Evolutionary conservation across 352 stramenopile genomes (phyloP).

Genomic region (Phytophthora pini): DNA sequence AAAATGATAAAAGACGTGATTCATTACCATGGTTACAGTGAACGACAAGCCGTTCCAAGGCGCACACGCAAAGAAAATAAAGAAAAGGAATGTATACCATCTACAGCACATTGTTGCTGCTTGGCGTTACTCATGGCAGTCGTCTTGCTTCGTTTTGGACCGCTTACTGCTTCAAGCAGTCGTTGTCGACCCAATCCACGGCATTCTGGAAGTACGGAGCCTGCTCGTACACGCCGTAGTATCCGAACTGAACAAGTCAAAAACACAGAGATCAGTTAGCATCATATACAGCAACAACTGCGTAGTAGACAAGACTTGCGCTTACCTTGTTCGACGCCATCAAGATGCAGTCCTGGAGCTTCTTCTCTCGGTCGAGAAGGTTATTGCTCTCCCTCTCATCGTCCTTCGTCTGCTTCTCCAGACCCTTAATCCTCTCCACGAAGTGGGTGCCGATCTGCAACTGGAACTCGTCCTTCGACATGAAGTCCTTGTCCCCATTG

Average conservation of each 20-base stretch:
- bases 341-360: slow-evolving; percentile 53
- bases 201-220: slow-evolving; percentile 50
- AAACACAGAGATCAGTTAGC: slow-evolving; percentile 1
- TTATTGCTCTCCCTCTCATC: slow-evolving; percentile 34
- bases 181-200: slow-evolving; percentile 53
- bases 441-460: slow-evolving; percentile 42
- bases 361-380: slow-evolving; percentile 27
- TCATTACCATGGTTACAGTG: slow-evolving; percentile 18
- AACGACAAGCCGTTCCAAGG: slow-evolving; percentile 21
- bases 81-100: slow-evolving; percentile 18
- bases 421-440: slow-evolving; percentile 26
- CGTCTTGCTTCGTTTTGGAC: background rate
- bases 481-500: slow-evolving; percentile 33
- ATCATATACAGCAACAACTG: slow-evolving; percentile 1
- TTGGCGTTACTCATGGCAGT: slow-evolving; percentile 10
- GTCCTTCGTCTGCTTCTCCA: slow-evolving; percentile 26
- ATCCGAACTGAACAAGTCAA: slow-evolving; percentile 47
- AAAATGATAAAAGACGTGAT: slow-evolving; percentile 21
- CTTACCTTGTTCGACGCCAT: slow-evolving; percentile 55
- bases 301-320: background rate
- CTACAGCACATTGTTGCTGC: slow-evolving; percentile 17
- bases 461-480: slow-evolving; percentile 58
- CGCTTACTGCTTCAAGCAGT: slow-evolving; percentile 42
- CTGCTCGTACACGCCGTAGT: slow-evolving; percentile 64
- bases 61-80: slow-evolving; percentile 10